Evolutionary conservation across 2,329 filamentous ascomycete genomes (phyloP).

Genomic region (Xylariaceae sp.): DNA sequence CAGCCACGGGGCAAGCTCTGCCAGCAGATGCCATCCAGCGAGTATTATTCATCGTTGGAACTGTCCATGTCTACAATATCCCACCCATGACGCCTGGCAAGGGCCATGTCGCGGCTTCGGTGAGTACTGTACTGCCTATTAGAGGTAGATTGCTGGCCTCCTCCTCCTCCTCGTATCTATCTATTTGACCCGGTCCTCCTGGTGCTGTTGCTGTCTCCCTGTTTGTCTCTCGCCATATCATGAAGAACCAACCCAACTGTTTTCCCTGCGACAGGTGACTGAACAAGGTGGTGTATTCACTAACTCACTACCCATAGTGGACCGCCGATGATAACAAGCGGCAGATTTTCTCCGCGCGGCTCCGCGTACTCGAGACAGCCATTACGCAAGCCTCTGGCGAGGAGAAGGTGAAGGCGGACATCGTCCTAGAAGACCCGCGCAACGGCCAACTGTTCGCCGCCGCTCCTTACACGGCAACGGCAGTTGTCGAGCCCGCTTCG

Average conservation of each 20-base stretch:
- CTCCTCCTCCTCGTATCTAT: not conserved
- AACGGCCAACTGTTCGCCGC: conserved; percentile 76
- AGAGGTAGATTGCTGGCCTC: not conserved
- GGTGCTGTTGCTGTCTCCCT: not conserved
- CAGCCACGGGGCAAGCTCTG: conserved; percentile 61
- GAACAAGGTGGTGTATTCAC: conserved; percentile 1
- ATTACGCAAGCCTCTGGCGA: conserved; percentile 40
- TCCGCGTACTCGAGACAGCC: conserved; percentile 73
- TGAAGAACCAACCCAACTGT: not conserved
- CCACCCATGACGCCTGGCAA: conserved; percentile 72
- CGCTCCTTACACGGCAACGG: conserved; percentile 63
- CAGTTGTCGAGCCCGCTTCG: conserved; percentile 67
- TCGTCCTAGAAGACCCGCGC: conserved; percentile 71
- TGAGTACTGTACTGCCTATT: conserved; percentile 9
- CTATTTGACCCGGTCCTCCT: not conserved
- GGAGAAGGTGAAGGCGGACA: conserved; percentile 62
- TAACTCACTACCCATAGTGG: conserved; percentile 44
- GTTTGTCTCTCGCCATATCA: not conserved
- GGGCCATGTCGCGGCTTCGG: conserved; percentile 66
- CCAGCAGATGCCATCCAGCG: conserved; percentile 76
- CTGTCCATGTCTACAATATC: conserved; percentile 82
- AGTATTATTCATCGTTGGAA: conserved; percentile 68
- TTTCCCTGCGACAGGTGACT: not conserved
- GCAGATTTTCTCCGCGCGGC: conserved; percentile 79
- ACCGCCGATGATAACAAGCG: conserved; percentile 62